Conservation (phyloP, 129 eudicot genomes). For the Chrysanthemum makinoi region DNA sequence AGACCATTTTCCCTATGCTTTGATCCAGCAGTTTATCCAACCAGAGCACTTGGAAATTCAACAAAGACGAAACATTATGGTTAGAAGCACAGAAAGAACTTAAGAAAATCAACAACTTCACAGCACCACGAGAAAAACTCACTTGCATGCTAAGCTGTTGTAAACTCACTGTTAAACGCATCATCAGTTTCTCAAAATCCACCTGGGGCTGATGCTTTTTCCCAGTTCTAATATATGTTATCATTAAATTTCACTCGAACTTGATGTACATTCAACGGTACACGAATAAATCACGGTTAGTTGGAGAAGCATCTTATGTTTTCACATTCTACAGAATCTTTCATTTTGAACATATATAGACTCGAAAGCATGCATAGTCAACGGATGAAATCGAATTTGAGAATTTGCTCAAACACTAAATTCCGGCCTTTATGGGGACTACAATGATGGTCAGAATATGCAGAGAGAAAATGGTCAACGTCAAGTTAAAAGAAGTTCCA, state of each 20-base stretch:
- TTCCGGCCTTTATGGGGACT: constrained; percentile 42
- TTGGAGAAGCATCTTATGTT: constrained; percentile 65
- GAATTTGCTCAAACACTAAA: constrained; percentile 58
- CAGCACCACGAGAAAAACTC: constrained; percentile 93
- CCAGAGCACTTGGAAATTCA: constrained; percentile 78
- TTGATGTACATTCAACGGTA: constrained; percentile 63
- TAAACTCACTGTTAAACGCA: too few relatives aligned
- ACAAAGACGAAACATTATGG: constrained; percentile 74
- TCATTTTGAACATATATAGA: constrained; percentile 53
- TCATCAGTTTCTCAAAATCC: too few relatives aligned
- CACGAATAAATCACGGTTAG: constrained; percentile 57
- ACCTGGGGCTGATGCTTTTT: rapidly evolving
- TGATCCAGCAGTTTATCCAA: constrained; percentile 70
- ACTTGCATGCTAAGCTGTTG: too few relatives aligned
- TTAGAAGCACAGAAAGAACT: constrained; percentile 88
- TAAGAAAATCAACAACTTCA: constrained; percentile 64
- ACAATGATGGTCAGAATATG: constrained; percentile 22
- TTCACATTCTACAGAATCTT: constrained; percentile 81
- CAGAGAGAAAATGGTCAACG: constrained; percentile 19
- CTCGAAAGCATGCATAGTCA: constrained; percentile 49
- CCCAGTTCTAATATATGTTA: constrained; percentile 7
- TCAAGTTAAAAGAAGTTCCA: constrained; percentile 29
- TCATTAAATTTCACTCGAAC: constrained; percentile 73
- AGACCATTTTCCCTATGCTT: too few relatives aligned
- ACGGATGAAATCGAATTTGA: constrained; percentile 72